Evolutionary conservation across 805 yeast species (phyloP), one percentile per base, ranked within the genome.

Genomic region (Wickerhamiella domercqiae): DNA sequence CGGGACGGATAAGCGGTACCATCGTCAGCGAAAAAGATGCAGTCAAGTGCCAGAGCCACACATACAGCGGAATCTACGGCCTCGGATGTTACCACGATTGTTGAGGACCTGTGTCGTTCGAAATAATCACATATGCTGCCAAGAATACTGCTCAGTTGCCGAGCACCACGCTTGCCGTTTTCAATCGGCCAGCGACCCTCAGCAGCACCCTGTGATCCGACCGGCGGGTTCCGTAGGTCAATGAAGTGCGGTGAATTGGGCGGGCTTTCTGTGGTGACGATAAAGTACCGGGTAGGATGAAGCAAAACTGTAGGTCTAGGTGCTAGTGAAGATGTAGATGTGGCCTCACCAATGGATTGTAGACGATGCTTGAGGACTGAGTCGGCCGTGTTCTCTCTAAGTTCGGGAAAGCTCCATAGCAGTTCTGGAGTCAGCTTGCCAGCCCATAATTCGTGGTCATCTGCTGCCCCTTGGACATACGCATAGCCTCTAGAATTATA

Each of bases 391-490:
- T 30, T 30, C 6, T 60, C 55, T 2, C 50, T 43, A 15, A 68
- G 48, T 3, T 52, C 55, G 2, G 52, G 36, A 40, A 68, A 50
- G 3, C 50, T 37, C 93, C 93, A 82, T 35, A 78, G 69, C 20
- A 70, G 35, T 0, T 49, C 47, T 0, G 86, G 73, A 1, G 63
- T 66, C 21, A 82, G 54, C 0, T 64, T 59, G 3, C 67, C 61
- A 0, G 77, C 68, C 96, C 95, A 84, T 7, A 76, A 60, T 49
- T 84, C 96, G 53, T 84, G 94, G 49, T 86, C 95, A 55, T 84
- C 96, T 0, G 90, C 95, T 0, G 94, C 90, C 1, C 96, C 96
- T 55, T 83, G 95, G 1, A 83, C 79, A 51, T 84, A 84, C 0
- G 66, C 56, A 45, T 59, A 75, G 0, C 73, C 76, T 6, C 54